Conservation (phyloP, 202 grass and related monocot genomes). For the Zoysia matrella region DNA sequence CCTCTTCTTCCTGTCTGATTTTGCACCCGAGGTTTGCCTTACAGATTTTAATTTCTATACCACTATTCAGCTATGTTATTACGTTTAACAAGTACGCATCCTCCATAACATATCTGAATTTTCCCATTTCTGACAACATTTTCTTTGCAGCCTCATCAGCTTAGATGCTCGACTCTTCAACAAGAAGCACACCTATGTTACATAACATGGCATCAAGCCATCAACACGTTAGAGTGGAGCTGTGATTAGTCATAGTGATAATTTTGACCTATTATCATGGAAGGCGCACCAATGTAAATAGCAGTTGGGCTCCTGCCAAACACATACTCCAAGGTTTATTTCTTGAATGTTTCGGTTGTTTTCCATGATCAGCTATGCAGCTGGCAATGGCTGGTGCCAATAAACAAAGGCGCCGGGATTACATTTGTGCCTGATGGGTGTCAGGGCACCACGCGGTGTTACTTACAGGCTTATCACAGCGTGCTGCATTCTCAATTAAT, state of each 20-base stretch:
- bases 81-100: not conserved
- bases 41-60: not conserved
- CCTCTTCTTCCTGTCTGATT: constrained; percentile 85
- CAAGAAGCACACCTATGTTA: not conserved
- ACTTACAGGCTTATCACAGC: too few species aligned
- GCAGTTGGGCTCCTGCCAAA: not conserved
- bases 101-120: not conserved
- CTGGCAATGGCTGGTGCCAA: not conserved
- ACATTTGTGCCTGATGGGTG: not conserved
- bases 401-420: not conserved
- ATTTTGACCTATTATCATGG: constrained; percentile 38
- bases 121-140: constrained; percentile 10
- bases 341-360: not conserved
- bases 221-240: not conserved
- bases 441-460: too few species aligned
- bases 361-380: not conserved
- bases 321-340: not conserved
- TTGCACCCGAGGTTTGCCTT: constrained; percentile 38
- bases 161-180: not conserved
- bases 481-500: too few species aligned
- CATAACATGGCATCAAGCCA: not conserved
- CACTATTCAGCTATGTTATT: not conserved
- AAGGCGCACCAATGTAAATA: constrained; percentile 36
- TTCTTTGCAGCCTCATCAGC: constrained; percentile 3
- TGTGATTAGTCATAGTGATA: not conserved